phyloP scores from a whole-genome alignment of 371 early-diverging fungal genomes.

The Mucor mucedo region DNA sequence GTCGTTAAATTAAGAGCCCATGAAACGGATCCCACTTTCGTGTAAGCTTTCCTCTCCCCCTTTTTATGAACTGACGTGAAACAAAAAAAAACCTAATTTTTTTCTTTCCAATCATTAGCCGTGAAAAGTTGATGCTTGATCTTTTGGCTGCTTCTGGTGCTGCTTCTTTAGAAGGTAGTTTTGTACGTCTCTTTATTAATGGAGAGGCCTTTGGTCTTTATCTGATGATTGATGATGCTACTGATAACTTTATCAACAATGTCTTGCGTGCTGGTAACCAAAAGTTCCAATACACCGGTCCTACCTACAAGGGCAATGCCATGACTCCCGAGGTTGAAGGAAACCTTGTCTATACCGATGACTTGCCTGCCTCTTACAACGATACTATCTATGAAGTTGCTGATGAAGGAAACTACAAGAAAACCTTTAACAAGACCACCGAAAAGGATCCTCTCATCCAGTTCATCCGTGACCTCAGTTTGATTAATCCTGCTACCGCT shows the following conservation, averaged over 20 bases:
- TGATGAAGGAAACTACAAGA: conserved; percentile 31
- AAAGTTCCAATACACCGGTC: conserved; percentile 34
- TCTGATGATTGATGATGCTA: conserved; percentile 59
- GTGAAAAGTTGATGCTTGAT: conserved; percentile 57
- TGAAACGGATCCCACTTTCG: conserved; percentile 56
- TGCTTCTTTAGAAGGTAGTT: conserved; percentile 53
- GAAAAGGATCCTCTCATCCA: conserved; percentile 32
- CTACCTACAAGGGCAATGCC: conserved; percentile 47
- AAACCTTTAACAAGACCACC: conserved; percentile 20
- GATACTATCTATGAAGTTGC: conserved; percentile 47
- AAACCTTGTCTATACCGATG: conserved; percentile 43
- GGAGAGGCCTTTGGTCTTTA: conserved; percentile 54
- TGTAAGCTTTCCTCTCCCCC: conserved; percentile 32
- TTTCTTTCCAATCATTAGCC: conserved; percentile 27
- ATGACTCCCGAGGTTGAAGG: conserved; percentile 33
- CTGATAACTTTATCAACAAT: conserved; percentile 52
- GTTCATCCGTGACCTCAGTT: conserved; percentile 31
- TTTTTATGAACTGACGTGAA: background rate
- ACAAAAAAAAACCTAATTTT: background rate
- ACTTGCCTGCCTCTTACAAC: conserved; percentile 30
- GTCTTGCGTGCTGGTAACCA: conserved; percentile 43
- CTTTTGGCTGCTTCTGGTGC: conserved; percentile 55
- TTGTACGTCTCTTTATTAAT: conserved; percentile 60
- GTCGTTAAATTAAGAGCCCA: conserved; percentile 58
- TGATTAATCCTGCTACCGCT: conserved; percentile 26